A percentile compares a stretch with the other conserved stretches of the same genome.
phyloP scores from a whole-genome alignment of 495 filamentous ascomycete species.

The Tetracladium setigerum region DNA sequence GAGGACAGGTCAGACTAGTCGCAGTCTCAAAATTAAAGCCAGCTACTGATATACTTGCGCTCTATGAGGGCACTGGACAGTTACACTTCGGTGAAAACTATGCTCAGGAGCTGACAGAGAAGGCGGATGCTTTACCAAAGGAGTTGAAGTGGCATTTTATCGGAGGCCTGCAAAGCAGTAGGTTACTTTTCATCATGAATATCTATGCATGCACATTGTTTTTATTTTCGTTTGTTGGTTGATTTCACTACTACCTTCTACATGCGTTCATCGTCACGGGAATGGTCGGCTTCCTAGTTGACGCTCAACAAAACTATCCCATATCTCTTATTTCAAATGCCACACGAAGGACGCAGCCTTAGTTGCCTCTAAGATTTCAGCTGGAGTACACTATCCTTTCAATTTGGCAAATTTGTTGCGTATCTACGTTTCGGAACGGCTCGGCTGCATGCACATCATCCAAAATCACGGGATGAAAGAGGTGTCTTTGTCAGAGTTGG shows the following conservation, averaged over 20 bases:
- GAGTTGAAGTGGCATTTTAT: constrained; percentile 93
- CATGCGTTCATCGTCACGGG: too few relatives aligned
- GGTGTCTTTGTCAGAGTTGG: too few relatives aligned
- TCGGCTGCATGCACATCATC: too few relatives aligned
- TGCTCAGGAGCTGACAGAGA: constrained; percentile 82
- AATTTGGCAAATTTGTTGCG: too few relatives aligned
- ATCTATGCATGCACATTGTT: neutral
- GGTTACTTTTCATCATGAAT: neutral
- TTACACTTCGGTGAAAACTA: constrained; percentile 97
- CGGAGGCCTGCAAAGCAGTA: constrained; percentile 70
- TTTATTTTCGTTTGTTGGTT: neutral
- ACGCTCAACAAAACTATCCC: too few relatives aligned
- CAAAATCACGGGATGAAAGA: too few relatives aligned
- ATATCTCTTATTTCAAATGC: too few relatives aligned
- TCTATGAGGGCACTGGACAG: constrained; percentile 60
- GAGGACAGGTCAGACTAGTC: constrained; percentile 67
- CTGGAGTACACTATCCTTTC: too few relatives aligned
- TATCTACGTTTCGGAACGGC: too few relatives aligned
- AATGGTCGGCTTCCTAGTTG: too few relatives aligned
- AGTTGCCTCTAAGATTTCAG: too few relatives aligned
- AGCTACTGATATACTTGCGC: constrained; percentile 74
- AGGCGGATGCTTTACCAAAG: constrained; percentile 69
- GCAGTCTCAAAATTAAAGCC: constrained; percentile 95
- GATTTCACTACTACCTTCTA: neutral
- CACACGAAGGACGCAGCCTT: too few relatives aligned